These are phyloP conservation scores for Tulasnella sp. DNA, from an alignment of 768 basidiomycete genomes.

Conservation along the genomic window DNA sequence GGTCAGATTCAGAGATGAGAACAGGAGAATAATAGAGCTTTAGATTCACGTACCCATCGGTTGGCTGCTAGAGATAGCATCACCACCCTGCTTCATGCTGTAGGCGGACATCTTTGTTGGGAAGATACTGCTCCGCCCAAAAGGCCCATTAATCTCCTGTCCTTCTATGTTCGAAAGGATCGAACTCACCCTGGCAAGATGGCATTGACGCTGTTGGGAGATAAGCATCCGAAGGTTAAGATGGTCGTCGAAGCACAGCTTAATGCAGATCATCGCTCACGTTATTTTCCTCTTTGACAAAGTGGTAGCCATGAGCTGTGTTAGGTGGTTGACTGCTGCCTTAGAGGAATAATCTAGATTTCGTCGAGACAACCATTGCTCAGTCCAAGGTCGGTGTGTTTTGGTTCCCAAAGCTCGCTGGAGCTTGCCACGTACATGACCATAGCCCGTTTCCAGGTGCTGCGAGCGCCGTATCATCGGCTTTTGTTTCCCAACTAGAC, in stretches of 20 bases:
- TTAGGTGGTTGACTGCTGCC: conserved; percentile 86
- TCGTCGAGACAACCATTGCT: not conserved
- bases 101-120: conserved; percentile 85
- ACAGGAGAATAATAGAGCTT: not conserved
- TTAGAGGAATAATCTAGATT: conserved; percentile 76
- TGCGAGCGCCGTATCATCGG: conserved; percentile 55
- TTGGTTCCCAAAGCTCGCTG: not conserved
- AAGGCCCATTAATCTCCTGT: not conserved
- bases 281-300: conserved; percentile 64
- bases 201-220: conserved; percentile 67
- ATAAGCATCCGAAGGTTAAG: not conserved
- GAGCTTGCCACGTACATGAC: conserved; percentile 62
- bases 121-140: conserved; percentile 56
- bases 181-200: conserved; percentile 72
- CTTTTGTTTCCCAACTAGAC: conserved; percentile 57
- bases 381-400: not conserved
- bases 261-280: conserved; percentile 49
- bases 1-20: not conserved
- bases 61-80: conserved; percentile 54
- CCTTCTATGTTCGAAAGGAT: not conserved
- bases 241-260: not conserved
- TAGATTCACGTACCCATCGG: conserved; percentile 60
- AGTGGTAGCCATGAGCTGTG: conserved; percentile 68
- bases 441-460: conserved; percentile 66
- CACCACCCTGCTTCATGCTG: conserved; percentile 63